Evolutionary conservation across 2,329 filamentous ascomycete genomes (phyloP).

Genomic region (Penicillium sp.): DNA sequence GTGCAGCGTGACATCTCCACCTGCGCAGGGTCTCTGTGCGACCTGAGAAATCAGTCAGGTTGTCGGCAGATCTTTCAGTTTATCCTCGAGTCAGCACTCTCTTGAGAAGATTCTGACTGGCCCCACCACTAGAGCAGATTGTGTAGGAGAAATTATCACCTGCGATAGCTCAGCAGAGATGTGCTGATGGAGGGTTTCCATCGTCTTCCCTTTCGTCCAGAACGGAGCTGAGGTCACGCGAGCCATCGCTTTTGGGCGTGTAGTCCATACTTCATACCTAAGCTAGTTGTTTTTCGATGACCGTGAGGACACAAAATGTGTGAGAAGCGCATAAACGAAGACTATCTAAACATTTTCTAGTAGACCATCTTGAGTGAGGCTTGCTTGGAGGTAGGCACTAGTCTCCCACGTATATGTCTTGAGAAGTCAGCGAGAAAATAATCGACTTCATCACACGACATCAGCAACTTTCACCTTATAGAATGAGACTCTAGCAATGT

Average conservation of each 20-base stretch:
- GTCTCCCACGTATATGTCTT: background rate
- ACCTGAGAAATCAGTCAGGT: conserved; percentile 24
- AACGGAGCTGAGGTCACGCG: background rate
- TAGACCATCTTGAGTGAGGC: no score
- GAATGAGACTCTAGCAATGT: background rate
- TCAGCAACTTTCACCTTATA: background rate
- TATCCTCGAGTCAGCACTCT: conserved; percentile 1
- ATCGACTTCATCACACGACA: background rate
- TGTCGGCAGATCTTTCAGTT: conserved; percentile 7
- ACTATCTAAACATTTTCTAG: no score
- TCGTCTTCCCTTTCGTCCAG: background rate
- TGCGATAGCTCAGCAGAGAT: background rate
- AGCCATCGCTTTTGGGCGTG: background rate
- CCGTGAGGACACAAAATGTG: background rate
- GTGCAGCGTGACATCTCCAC: conserved; percentile 25
- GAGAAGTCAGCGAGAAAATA: background rate
- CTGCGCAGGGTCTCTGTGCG: conserved; percentile 22
- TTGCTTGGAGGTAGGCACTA: background rate
- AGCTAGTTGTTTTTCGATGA: background rate
- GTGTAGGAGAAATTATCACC: background rate
- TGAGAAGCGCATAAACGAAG: background rate
- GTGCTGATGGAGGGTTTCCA: background rate
- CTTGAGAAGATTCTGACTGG: background rate
- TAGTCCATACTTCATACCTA: background rate
- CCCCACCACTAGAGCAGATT: background rate